Evolutionary conservation across 2,329 filamentous ascomycete genomes (phyloP).

Genomic region (Aspergillus sp.): DNA sequence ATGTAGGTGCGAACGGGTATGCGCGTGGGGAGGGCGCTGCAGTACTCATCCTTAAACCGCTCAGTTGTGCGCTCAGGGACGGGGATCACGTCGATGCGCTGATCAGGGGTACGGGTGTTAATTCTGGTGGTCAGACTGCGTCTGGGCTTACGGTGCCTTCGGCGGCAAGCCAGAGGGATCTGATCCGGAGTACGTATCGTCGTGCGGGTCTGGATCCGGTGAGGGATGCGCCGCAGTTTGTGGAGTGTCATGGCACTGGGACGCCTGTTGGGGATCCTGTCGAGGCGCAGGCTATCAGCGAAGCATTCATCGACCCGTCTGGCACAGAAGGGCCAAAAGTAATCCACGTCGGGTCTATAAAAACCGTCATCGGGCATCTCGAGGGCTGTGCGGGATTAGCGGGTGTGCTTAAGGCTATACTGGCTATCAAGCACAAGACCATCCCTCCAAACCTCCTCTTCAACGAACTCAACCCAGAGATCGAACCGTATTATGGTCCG

Average conservation of each 20-base stretch:
- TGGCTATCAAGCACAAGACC: too few relatives aligned
- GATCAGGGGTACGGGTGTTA: not conserved
- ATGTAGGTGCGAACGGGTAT: constrained; percentile 4
- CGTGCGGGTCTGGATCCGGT: not conserved
- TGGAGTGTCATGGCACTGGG: constrained; percentile 46
- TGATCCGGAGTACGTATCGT: not conserved
- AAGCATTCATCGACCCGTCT: constrained; percentile 14
- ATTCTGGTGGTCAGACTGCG: not conserved
- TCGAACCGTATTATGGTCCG: too few relatives aligned
- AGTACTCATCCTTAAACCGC: not conserved
- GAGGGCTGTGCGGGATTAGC: constrained; percentile 16
- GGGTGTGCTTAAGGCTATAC: too few relatives aligned
- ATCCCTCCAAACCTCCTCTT: too few relatives aligned
- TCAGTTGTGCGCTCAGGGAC: not conserved
- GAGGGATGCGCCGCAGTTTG: constrained; percentile 31
- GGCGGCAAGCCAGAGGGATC: not conserved
- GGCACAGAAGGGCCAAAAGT: not conserved
- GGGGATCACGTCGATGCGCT: not conserved
- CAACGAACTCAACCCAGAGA: too few relatives aligned
- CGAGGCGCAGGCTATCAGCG: constrained; percentile 26
- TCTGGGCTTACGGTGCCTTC: constrained; percentile 1
- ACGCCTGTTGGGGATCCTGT: constrained; percentile 32
- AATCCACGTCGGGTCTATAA: constrained; percentile 16
- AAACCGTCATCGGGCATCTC: constrained; percentile 25
- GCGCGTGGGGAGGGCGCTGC: constrained; percentile 1